Evolutionary conservation across 495 filamentous ascomycete genomes (phyloP), one percentile per base, ranked within the genome.

Genomic region (Aspergillus avenaceus): DNA sequence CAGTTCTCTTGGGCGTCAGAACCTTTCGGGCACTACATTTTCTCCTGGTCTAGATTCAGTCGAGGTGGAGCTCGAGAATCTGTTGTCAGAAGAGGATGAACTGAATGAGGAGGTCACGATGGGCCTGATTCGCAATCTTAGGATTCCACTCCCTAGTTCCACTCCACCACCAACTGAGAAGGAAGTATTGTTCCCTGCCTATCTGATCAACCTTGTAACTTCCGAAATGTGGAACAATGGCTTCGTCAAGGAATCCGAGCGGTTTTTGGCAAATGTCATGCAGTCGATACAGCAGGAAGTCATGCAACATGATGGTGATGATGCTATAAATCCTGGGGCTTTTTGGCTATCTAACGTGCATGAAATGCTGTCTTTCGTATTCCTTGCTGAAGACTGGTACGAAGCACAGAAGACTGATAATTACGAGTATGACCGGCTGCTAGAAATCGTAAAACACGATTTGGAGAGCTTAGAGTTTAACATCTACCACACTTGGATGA

Each of bases 181-280:
- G 75, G 93, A 99, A 65, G 92, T 99, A 26, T 75, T 99, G 44
- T 99, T 97, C 81, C 95, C 93, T 18, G 91, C 93, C 1, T 99
- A 97, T 63, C 82, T 99, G 52, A 99, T 99, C 73, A 99, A 99
- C 67, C 82, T 99, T 25, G 93, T 99, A 40, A 99, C 93, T 12
- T 96, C 90, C 11, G 93, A 99, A 71, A 99, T 99, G 93, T 99
- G 93, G 93, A 99, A 99, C 76, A 99, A 99, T 61, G 93, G 93
- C 22, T 99, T 96, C 64, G 95, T 99, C 54, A 97, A 99, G 75
- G 93, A 99, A 73, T 97, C 93, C 19, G 93, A 99, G 71, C 87
- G 91, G 48, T 99, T 99, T 76, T 74, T 99, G 47, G 93, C 93
- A 49, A 99, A 97, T 64, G 92, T 99, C 57, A 99, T 99, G 93